These are phyloP conservation scores for Raddia distichophylla DNA, from an alignment of 176 grass and related monocot species.

Conservation along the genomic window DNA sequence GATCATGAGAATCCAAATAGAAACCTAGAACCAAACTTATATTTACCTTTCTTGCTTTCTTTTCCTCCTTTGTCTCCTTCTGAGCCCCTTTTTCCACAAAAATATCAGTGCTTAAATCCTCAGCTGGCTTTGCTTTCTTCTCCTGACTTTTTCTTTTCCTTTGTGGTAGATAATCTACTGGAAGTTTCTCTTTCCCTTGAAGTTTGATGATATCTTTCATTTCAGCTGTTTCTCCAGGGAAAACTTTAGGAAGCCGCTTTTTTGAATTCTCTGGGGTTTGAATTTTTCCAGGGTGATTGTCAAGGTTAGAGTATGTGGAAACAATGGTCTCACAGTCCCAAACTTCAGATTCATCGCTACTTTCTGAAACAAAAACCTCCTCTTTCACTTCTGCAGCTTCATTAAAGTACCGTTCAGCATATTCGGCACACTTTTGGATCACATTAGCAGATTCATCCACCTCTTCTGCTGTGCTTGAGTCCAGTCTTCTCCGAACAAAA, in stretches of 20 bases:
- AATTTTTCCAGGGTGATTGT: conserved; percentile 92
- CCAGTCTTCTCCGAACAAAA: conserved; percentile 57
- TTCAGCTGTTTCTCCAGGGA: conserved; percentile 63
- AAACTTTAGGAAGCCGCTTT: conserved; percentile 62
- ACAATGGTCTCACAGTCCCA: conserved; percentile 96
- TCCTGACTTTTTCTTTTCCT: conserved; percentile 70
- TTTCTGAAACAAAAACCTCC: conserved; percentile 68
- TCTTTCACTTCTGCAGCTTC: conserved; percentile 60
- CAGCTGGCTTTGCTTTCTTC: conserved; percentile 53
- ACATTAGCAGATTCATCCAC: conserved; percentile 71
- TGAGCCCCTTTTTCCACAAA: conserved; percentile 30
- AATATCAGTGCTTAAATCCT: conserved; percentile 32
- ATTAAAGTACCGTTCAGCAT: conserved; percentile 74
- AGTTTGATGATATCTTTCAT: conserved; percentile 81
- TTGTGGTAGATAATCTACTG: conserved; percentile 82
- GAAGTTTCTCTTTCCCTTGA: conserved; percentile 91
- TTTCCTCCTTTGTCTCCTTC: conserved; percentile 88
- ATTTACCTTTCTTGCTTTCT: conserved; percentile 95
- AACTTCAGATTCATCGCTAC: conserved; percentile 85
- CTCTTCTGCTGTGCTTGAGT: conserved; percentile 42
- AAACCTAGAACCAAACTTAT: conserved; percentile 23
- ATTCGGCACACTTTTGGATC: conserved; percentile 73
- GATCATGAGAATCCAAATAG: neutral
- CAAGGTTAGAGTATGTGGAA: conserved; percentile 86
- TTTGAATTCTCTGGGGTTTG: conserved; percentile 62